Base-by-base conservation (phyloP, 805 yeast species). In the Debaryomyces castellii region DNA sequence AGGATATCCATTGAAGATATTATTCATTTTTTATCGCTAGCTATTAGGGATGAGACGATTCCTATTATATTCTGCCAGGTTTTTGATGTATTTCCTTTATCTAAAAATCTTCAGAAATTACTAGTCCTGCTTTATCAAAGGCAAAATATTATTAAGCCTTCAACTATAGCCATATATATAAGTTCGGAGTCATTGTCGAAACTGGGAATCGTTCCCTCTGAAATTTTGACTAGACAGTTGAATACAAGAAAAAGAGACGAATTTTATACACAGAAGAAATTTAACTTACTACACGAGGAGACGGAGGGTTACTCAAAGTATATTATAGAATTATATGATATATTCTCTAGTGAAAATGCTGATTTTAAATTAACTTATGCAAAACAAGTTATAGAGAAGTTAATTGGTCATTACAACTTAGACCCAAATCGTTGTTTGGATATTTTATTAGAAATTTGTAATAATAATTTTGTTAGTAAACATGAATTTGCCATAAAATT, bases 291-390 rank as follows among this genome's bases (percentile, higher is more conserved):
- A 6, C 79, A 82, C 41, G 96, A 91, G 61, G 86, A 86, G 49
- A 69, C 82, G 20, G 89, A 85, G 57, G 97, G 97, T 0, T 90
- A 80, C 63, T 64, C 95, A 10, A 83, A 81, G 52, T 66, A 87
- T 25, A 60, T 82, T 0, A 73, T 74, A 2, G 80, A 83, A 40
- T 50, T 85, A 10, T 61, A 67, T 44, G 50, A 63, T 2, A 71
- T 81, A 1, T 66, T 77, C 43, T 54, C 57, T 21, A 28, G 48
- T 17, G 65, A 67, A 2, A 74, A 76, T 45, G 62, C 76, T 6
- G 50, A 55, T 3, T 66, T 55, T 34, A 75, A 78, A 53, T 64
- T 80, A 0, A 64, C 68, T 1, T 72, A 69, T 42, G 73, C 78
- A 8, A 58, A 74, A 8, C 62, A 74, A n/a, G 71, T 76, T 5